Conservation (phyloP, 2,329 filamentous ascomycete species). For the Elsinoe batatas region DNA sequence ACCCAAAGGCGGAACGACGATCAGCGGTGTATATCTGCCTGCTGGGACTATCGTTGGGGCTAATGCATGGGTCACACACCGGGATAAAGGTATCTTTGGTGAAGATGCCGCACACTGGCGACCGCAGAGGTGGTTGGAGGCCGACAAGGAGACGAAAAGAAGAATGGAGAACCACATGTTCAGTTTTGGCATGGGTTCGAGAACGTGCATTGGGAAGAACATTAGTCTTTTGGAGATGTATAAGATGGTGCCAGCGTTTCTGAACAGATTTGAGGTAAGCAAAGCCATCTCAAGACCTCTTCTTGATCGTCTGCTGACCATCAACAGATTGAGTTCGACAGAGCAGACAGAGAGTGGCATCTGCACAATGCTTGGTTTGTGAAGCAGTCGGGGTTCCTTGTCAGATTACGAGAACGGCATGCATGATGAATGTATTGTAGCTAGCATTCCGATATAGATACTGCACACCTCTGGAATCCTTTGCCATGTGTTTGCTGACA, state of each 20-base stretch:
- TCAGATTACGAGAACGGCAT: neutral
- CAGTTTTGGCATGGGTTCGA: conserved; percentile 40
- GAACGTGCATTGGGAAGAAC: conserved; percentile 40
- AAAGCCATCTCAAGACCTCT: no score
- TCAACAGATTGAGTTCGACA: neutral
- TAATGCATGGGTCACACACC: conserved; percentile 15
- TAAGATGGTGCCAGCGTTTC: conserved; percentile 25
- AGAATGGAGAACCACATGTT: conserved; percentile 3
- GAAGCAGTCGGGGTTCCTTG: neutral
- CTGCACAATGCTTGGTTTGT: conserved; percentile 1
- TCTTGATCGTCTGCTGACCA: no score
- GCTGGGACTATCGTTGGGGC: conserved; percentile 13
- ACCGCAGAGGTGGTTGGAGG: conserved; percentile 23
- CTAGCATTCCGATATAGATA: neutral
- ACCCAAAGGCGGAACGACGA: neutral
- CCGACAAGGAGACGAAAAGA: conserved; percentile 28
- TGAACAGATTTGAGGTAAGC: neutral
- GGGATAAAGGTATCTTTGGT: conserved; percentile 15
- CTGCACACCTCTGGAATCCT: no score
- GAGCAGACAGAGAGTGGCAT: neutral
- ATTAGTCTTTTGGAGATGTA: conserved; percentile 46
- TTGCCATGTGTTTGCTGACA: no score
- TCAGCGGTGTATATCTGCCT: conserved; percentile 17
- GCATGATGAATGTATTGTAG: neutral
- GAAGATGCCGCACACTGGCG: conserved; percentile 22